Evolutionary conservation across 306 rosid species (phyloP), one percentile per base, ranked within the genome.

Genomic region (Cucurbita argyrosperma): DNA sequence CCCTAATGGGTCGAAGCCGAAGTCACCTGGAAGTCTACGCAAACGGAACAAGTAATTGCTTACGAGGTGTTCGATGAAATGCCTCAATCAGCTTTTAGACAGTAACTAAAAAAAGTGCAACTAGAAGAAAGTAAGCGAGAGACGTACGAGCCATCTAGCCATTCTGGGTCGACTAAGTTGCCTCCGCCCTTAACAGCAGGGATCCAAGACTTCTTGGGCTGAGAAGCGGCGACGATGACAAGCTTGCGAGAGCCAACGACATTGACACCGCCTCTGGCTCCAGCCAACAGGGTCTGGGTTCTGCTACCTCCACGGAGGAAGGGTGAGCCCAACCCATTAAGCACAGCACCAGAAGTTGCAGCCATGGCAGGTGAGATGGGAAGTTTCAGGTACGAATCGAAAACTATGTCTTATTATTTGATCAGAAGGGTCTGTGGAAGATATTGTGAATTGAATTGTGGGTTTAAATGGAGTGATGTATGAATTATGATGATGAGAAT

Each of bases 101-200:
- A 15, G 47, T 63, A 19, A n/a, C 37, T 0, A 10, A 72, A 43
- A 10, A 19, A 18, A 19, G 18, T 6, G 52, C 18, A 71, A 16
- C n/a, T 23, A 21, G 1, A 42, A 47, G n/a, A n/a, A 23, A 47
- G 21, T 10, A 35, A 52, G 55, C 35, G 35, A 66, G 58, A 49
- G 12, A 85, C 98, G 85, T 82, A 94, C 99, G 99, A 94, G 89
- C 99, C 99, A 73, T 94, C 99, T 18, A 94, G 99, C 99, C 99
- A 94, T 80, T 94, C 99, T 1, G 99, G 99, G 82, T 94, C 86
- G 73, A 87, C 5, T 21, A 94, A 79, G 68, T 89, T 94, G 49
- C 92, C 92, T 37, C 96, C 90, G 15, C 73, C 92, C 57, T 5
- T 88, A 43, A 94, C 96, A 8, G 10, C 99, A 8, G 99, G 97